phyloP scores from a whole-genome alignment of 2,329 filamentous ascomycete species.

The Fusarium coffeatum region DNA sequence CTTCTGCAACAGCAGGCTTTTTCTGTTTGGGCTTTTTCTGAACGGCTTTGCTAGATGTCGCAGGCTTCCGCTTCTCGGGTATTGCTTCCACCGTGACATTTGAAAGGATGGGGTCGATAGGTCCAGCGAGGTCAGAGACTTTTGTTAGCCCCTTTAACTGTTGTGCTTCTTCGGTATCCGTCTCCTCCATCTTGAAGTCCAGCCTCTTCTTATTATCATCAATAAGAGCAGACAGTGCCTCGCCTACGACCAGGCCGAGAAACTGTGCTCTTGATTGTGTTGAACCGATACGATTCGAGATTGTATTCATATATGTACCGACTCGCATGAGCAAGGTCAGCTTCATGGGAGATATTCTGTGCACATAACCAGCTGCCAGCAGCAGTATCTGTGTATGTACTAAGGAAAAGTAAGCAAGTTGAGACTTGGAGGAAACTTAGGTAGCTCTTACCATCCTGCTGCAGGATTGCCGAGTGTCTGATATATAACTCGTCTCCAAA shows the following conservation, averaged over 20 bases:
- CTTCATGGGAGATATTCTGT: slow-evolving; percentile 72
- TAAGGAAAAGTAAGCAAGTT: slow-evolving; percentile 54
- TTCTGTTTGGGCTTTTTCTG: slow-evolving; percentile 47
- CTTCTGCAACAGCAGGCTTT: slow-evolving; percentile 44
- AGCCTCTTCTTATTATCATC: slow-evolving; percentile 78
- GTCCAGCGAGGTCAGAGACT: slow-evolving; percentile 72
- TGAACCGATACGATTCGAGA: slow-evolving; percentile 86
- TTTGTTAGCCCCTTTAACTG: slow-evolving; percentile 78
- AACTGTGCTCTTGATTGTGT: slow-evolving; percentile 81
- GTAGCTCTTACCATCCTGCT: slow-evolving; percentile 80
- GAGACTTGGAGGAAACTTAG: not conserved
- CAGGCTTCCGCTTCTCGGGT: slow-evolving; percentile 7
- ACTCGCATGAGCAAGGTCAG: slow-evolving; percentile 78
- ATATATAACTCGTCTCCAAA: slow-evolving; percentile 92
- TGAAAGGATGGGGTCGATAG: slow-evolving; percentile 62
- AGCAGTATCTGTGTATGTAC: slow-evolving; percentile 84
- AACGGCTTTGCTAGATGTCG: slow-evolving; percentile 5
- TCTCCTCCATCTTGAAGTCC: slow-evolving; percentile 86
- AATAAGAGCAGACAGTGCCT: slow-evolving; percentile 72
- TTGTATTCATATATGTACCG: slow-evolving; percentile 76
- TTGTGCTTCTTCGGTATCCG: slow-evolving; percentile 75
- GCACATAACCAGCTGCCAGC: slow-evolving; percentile 79
- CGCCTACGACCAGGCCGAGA: slow-evolving; percentile 88
- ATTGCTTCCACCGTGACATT: slow-evolving; percentile 3
- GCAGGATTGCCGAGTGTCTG: slow-evolving; percentile 82